phyloP scores from a whole-genome alignment of 2,329 filamentous ascomycete genomes.

The Verticillium nubilum region DNA sequence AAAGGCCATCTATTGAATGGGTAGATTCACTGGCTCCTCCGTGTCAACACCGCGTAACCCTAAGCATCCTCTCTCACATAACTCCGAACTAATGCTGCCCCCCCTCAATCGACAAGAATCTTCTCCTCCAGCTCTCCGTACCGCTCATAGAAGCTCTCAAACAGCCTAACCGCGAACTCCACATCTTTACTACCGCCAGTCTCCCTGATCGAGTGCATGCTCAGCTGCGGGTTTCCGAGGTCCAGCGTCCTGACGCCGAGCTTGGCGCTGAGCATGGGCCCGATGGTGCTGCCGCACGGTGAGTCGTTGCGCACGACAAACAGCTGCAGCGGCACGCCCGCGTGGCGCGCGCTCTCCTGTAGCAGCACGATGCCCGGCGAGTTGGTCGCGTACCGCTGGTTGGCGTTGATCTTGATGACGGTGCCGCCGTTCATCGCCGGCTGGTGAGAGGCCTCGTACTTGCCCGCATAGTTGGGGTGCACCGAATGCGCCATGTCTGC shows the following conservation, averaged over 20 bases:
- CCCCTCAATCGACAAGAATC: constrained; percentile 71
- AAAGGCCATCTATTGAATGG: too few species aligned
- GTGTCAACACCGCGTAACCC: too few species aligned
- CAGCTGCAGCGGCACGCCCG: constrained; percentile 81
- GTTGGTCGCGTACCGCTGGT: constrained; percentile 95
- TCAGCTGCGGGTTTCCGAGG: constrained; percentile 87
- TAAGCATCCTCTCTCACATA: too few species aligned
- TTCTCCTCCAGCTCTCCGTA: constrained; percentile 79
- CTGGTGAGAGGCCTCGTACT: constrained; percentile 87
- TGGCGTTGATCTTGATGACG: constrained; percentile 97
- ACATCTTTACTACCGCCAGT: constrained; percentile 86
- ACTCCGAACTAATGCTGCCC: too few species aligned
- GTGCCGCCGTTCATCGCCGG: constrained; percentile 95
- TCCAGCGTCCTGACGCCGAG: constrained; percentile 87
- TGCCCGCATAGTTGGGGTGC: constrained; percentile 88
- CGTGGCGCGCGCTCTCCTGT: constrained; percentile 73
- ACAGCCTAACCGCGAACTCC: constrained; percentile 77
- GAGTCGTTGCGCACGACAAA: constrained; percentile 97
- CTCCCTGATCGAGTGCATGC: constrained; percentile 96
- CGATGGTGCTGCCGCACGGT: constrained; percentile 91
- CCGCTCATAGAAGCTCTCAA: constrained; percentile 79
- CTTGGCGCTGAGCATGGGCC: constrained; percentile 87
- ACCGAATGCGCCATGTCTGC: constrained; percentile 98
- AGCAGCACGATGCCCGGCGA: constrained; percentile 89
- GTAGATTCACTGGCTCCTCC: too few species aligned